Percentiles rank a stretch among this genome's conserved stretches.
phyloP scores from a whole-genome alignment of 768 basidiomycete species.

The Phaeotremella fagi region DNA sequence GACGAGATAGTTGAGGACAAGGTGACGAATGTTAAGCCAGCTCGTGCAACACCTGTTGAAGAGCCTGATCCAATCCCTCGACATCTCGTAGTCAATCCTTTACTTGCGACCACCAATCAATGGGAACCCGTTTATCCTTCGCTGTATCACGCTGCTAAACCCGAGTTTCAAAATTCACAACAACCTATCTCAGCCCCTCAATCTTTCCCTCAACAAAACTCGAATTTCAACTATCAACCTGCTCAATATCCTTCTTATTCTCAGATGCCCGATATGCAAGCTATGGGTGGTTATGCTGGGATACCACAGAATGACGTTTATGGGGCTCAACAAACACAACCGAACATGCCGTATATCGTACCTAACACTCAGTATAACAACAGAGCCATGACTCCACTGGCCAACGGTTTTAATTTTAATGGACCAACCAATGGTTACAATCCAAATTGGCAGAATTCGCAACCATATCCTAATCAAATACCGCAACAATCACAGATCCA shows the following conservation, averaged over 20 bases:
- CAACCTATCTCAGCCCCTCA: constrained; percentile 3
- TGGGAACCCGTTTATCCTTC: constrained; percentile 33
- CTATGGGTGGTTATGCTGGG: neutral
- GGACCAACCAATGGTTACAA: neutral
- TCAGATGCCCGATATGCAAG: neutral
- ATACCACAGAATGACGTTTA: neutral
- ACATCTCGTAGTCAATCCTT: constrained; percentile 9
- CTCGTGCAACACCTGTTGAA: neutral
- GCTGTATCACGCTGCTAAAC: constrained; percentile 22
- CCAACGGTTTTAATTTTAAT: too few relatives aligned
- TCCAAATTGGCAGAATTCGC: neutral
- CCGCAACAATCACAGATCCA: neutral
- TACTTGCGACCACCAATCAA: too few relatives aligned
- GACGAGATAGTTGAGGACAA: too few relatives aligned
- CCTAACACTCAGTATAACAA: neutral
- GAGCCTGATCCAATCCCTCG: constrained; percentile 35
- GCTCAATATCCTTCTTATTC: neutral
- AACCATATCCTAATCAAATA: neutral
- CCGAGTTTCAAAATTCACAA: constrained; percentile 3
- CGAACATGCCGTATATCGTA: neutral
- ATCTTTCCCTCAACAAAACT: neutral
- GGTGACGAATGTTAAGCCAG: neutral
- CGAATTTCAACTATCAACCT: neutral
- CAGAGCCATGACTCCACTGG: neutral
- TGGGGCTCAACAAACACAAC: neutral